A percentile compares a stretch with the other conserved stretches of the same genome.
phyloP scores from a whole-genome alignment of 495 filamentous ascomycete species.

The Aspergillus sparsus region DNA sequence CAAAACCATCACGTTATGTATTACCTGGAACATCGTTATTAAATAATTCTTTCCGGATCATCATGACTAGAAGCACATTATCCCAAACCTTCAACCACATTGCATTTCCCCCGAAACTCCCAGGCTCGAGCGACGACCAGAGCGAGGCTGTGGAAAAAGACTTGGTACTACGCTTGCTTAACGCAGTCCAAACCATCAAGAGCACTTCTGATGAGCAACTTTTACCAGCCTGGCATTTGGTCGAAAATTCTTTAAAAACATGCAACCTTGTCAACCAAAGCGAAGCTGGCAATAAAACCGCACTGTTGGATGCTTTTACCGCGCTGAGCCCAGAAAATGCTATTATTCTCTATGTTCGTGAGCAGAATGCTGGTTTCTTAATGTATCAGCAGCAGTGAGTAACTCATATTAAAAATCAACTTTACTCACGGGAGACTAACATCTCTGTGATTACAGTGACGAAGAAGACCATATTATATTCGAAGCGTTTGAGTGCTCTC shows the following conservation, averaged over 20 bases:
- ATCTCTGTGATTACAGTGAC: slow-evolving; percentile 7
- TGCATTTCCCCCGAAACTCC: slow-evolving; percentile 36
- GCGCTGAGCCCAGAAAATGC: slow-evolving; percentile 29
- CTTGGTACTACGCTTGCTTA: slow-evolving; percentile 37
- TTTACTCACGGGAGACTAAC: background rate
- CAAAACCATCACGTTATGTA: too few relatives aligned
- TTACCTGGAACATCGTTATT: too few relatives aligned
- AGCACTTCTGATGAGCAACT: slow-evolving; percentile 16
- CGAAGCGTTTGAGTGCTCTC: slow-evolving; percentile 59
- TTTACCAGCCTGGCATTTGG: slow-evolving; percentile 27
- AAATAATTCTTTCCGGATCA: background rate
- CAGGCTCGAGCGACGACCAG: slow-evolving; percentile 40
- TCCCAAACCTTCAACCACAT: slow-evolving; percentile 33
- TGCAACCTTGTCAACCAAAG: slow-evolving; percentile 34
- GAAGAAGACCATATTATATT: slow-evolving; percentile 33
- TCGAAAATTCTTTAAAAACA: slow-evolving; percentile 35
- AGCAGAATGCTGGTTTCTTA: slow-evolving; percentile 59
- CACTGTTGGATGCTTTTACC: slow-evolving; percentile 35
- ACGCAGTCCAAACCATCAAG: slow-evolving; percentile 29
- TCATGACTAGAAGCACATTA: background rate
- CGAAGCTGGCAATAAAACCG: slow-evolving; percentile 37
- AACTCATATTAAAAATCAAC: background rate
- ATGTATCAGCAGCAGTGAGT: slow-evolving; percentile 48
- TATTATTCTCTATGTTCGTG: slow-evolving; percentile 49
- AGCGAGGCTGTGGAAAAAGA: slow-evolving; percentile 34